Evolutionary conservation across 176 grass and related monocot species (phyloP).

Genomic region (Triticum timopheevii): DNA sequence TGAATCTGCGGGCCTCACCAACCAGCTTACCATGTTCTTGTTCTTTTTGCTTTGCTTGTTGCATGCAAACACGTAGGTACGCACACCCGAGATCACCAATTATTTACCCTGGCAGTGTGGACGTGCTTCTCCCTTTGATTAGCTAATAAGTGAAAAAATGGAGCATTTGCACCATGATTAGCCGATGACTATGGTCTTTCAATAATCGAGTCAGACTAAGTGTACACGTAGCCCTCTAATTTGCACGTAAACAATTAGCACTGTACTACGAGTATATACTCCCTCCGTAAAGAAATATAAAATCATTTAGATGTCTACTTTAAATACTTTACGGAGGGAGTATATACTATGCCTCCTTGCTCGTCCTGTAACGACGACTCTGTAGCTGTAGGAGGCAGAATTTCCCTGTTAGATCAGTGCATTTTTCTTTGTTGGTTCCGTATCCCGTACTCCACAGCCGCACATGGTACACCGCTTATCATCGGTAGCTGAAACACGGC

Average conservation of each 20-base stretch:
- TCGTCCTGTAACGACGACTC: background rate
- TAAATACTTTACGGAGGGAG: too few species aligned
- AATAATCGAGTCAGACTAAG: background rate
- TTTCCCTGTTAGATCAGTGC: background rate
- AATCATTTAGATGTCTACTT: too few species aligned
- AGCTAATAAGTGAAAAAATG: background rate
- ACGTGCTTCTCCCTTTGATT: background rate
- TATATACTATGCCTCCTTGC: background rate
- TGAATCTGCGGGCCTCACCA: too few species aligned
- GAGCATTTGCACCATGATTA: too few species aligned
- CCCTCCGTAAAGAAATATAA: too few species aligned
- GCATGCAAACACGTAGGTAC: too few species aligned
- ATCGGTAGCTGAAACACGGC: background rate
- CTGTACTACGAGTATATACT: too few species aligned
- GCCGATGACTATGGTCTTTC: background rate
- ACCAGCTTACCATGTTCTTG: too few species aligned
- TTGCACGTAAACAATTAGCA: background rate
- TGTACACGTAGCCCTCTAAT: background rate
- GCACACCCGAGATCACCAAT: too few species aligned
- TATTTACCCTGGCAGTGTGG: background rate
- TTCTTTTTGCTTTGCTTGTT: too few species aligned
- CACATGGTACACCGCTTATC: background rate
- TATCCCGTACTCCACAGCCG: constrained; percentile 6
- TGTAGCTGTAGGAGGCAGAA: background rate
- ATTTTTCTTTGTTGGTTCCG: background rate